Percentiles rank a stretch among this genome's conserved stretches.
Conservation (phyloP, 169 alveolate genomes). For the Cryptosporidium bovis region DNA sequence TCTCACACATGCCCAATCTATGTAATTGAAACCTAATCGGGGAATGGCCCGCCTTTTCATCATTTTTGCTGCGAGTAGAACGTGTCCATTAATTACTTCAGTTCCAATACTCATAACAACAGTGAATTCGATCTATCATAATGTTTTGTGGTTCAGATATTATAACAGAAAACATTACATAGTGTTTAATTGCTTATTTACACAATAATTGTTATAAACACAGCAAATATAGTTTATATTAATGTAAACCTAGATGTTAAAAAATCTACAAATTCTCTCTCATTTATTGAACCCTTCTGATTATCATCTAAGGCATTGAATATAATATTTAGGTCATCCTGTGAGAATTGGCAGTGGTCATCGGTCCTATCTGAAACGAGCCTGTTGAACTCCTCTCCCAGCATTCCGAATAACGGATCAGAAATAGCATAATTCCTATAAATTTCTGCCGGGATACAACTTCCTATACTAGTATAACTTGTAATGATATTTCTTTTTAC, state of each 20-base stretch:
- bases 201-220: neutral
- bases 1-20: no score
- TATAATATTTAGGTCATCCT: constrained; percentile 86
- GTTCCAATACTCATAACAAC: no score
- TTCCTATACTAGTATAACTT: constrained; percentile 44
- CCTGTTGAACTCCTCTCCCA: constrained; percentile 86
- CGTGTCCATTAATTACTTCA: no score
- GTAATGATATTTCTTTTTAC: constrained; percentile 27
- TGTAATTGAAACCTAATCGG: no score
- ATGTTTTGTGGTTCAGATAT: neutral
- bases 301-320: constrained; percentile 90
- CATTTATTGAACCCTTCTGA: constrained; percentile 90
- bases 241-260: constrained; percentile 45
- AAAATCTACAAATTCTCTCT: constrained; percentile 84
- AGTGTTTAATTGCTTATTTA: neutral
- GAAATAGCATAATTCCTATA: constrained; percentile 87
- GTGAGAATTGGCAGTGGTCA: constrained; percentile 87
- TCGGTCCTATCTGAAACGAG: constrained; percentile 88
- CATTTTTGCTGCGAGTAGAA: no score
- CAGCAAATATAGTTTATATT: neutral
- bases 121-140: no score
- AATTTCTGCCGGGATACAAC: constrained; percentile 78
- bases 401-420: constrained; percentile 92
- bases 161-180: neutral
- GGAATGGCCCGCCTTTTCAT: no score